These are phyloP conservation scores for Boletus edulis DNA, from an alignment of 768 basidiomycete species.

Conservation along the genomic window DNA sequence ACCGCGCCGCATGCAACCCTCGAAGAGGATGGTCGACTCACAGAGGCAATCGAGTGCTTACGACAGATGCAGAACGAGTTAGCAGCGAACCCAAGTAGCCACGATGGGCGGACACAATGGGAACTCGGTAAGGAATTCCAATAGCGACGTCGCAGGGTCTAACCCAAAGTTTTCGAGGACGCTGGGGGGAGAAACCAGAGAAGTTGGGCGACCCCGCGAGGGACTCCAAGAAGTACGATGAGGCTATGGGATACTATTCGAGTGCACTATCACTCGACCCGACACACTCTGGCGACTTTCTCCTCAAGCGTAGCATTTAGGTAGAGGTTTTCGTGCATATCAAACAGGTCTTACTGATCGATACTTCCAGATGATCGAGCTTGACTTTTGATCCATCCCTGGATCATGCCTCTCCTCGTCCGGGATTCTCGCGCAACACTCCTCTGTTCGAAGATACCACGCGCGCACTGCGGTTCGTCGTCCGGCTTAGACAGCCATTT, in stretches of 20 bases:
- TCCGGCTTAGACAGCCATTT: too few species aligned
- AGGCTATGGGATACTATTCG: background rate
- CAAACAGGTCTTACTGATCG: background rate
- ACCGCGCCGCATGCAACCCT: background rate
- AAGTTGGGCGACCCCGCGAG: background rate
- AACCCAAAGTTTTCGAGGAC: background rate
- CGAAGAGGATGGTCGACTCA: background rate
- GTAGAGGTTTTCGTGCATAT: background rate
- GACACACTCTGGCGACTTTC: background rate
- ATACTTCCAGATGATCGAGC: background rate
- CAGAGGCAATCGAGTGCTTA: background rate
- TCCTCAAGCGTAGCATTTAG: slow-evolving; percentile 4
- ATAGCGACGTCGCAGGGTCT: too few species aligned
- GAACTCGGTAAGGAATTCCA: background rate
- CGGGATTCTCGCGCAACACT: too few species aligned
- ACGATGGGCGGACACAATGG: background rate
- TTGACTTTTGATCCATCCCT: background rate
- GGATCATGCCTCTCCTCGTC: too few species aligned
- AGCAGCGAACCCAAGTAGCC: background rate
- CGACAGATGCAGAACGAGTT: background rate
- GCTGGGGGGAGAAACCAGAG: background rate
- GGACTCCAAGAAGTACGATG: background rate
- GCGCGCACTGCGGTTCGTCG: too few species aligned
- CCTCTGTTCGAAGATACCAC: too few species aligned
- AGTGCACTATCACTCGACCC: background rate